Evolutionary conservation across 2,329 filamentous ascomycete species (phyloP), one percentile per base, ranked within the genome.

Genomic region (Aspergillus niger): DNA sequence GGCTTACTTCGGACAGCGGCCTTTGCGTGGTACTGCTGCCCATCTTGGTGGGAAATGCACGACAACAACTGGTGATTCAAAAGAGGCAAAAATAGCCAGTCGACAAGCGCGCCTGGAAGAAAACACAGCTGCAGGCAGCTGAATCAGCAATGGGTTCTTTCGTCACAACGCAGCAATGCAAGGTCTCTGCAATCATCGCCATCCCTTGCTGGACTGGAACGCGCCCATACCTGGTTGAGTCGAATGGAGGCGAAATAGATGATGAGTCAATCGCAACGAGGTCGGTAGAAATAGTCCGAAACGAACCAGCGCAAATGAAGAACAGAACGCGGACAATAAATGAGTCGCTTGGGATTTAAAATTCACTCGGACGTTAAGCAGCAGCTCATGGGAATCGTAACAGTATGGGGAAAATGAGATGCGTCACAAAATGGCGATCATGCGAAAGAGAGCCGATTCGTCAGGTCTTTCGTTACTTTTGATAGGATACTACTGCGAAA

Each of bases 1-100:
- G 90, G 69, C 90, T 91, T 72, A 99, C 88, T 81, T 99, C 95
- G 63, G 92, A 91, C 66, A 99, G 85, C 60, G 95, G 91, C 70
- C 90, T 88, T 72, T 89, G 85, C 84, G 76, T 77, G 60, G 76
- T 79, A 70, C 84, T 82, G 74, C 80, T 83, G 58, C 80, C 74
- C 81, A 86, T 85, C 76, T 89, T 93, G 71, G 81, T 77, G 48
- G 88, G 57, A 58, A 56, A 48, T 28, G 44, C 22, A n/a, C 44
- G 22, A 51, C 41, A 57, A 51, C 41, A 55, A 41, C 57, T 26
- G 49, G 15, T 26, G 32, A 60, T 43, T 56, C 65, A 65, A 62
- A 56, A 48, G 57, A 62, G 39, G 32, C 32, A 36, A 52, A 60
- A 58, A 60, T 58, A 49, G 15, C 47, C n/a, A 49, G 24, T 49